Evolutionary conservation across 176 grass and related monocot species (phyloP).

Genomic region (Aegilops tauschii): DNA sequence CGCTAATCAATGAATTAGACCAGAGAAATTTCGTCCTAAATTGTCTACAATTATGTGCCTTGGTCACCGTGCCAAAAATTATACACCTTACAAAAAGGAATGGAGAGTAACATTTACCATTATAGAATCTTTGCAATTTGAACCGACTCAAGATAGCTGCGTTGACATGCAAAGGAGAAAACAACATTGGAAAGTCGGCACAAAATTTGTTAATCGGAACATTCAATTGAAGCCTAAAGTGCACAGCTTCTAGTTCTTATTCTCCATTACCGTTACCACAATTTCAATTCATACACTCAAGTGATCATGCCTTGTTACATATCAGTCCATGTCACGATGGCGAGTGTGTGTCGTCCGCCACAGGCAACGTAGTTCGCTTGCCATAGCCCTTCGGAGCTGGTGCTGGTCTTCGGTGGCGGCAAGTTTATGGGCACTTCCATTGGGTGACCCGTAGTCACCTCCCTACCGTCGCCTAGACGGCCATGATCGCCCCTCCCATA

Average conservation of each 20-base stretch:
- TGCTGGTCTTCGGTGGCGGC: conserved; percentile 42
- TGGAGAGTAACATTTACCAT: too few species aligned
- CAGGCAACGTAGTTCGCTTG: conserved; percentile 80
- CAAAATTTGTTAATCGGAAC: neutral
- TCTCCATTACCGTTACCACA: neutral
- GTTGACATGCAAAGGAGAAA: neutral
- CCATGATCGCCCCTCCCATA: conserved; percentile 98
- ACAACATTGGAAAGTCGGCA: neutral
- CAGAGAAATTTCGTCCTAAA: too few species aligned
- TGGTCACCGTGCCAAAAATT: too few species aligned
- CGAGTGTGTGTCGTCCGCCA: conserved; percentile 90
- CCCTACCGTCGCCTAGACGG: conserved; percentile 75
- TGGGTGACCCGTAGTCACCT: conserved; percentile 84
- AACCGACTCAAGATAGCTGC: too few species aligned
- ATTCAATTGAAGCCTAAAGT: neutral
- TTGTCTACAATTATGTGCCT: too few species aligned
- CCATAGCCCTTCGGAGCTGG: conserved; percentile 46
- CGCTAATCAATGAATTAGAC: too few species aligned
- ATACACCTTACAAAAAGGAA: too few species aligned
- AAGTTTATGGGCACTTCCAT: conserved; percentile 71
- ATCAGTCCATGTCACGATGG: conserved; percentile 72
- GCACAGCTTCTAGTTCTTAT: conserved; percentile 15
- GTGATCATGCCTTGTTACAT: conserved; percentile 4
- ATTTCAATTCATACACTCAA: conserved; percentile 5
- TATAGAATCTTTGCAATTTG: too few species aligned